phyloP scores from a whole-genome alignment of 2,329 filamentous ascomycete genomes.

The Colletotrichum scovillei region DNA sequence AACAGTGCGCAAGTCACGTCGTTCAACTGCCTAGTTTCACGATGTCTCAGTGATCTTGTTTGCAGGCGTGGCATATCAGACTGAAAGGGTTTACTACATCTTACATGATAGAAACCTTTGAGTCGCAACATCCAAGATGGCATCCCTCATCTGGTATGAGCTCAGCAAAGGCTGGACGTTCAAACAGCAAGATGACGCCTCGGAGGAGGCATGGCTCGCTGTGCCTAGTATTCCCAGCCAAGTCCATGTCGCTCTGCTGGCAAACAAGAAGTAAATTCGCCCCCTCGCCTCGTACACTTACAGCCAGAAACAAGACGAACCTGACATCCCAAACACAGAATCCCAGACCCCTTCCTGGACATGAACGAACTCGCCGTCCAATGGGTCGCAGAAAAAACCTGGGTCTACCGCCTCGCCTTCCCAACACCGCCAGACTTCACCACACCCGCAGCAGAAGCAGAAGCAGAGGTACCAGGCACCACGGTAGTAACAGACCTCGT shows the following conservation, averaged over 20 bases:
- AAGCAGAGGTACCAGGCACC: too few relatives aligned
- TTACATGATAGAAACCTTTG: not conserved
- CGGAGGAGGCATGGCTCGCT: constrained; percentile 45
- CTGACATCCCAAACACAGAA: constrained; percentile 42
- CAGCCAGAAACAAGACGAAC: not conserved
- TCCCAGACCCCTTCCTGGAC: constrained; percentile 68
- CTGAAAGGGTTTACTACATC: too few relatives aligned
- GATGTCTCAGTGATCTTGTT: not conserved
- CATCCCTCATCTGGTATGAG: not conserved
- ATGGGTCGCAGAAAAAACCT: constrained; percentile 72
- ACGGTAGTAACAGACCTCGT: constrained; percentile 56
- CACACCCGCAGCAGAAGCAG: not conserved
- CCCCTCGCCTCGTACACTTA: not conserved
- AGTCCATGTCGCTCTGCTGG: constrained; percentile 51
- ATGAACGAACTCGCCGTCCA: constrained; percentile 69
- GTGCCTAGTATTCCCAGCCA: constrained; percentile 49
- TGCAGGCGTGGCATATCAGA: not conserved
- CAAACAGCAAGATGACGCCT: constrained; percentile 40
- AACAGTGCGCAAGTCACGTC: not conserved
- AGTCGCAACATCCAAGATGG: not conserved
- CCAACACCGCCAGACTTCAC: constrained; percentile 32
- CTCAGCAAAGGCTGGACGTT: constrained; percentile 42
- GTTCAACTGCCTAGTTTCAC: too few relatives aligned
- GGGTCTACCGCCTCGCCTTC: constrained; percentile 64
- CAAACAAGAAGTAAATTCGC: constrained; percentile 45